Base-by-base conservation (phyloP, 371 early-diverging fungal species). In the Mortierella sp. region DNA sequence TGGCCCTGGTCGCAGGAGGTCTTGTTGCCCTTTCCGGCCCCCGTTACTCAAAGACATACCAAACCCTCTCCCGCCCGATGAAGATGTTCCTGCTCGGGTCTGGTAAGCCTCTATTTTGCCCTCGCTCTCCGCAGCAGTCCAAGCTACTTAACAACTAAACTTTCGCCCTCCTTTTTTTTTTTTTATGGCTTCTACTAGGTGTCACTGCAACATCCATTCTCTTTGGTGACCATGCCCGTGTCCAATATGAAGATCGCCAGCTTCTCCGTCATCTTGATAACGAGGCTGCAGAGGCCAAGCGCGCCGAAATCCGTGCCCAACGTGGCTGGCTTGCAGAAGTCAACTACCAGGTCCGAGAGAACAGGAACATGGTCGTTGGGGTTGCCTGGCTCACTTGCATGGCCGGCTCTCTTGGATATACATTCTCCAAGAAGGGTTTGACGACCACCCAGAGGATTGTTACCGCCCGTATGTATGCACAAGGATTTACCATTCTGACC, bases 361-460 rank as follows among this genome's bases (percentile, higher is more conserved):
- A 86, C 61, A 72, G 83, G 51, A 86, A 84, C 72, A 53, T 72
- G 43, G 80, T 86, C 15, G 64, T 86, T n/a, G 92, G 92, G 48
- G 70, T 83, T 50, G 86, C 92, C 31, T 92, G 93, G 93, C 79
- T 85, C 60, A 79, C 80, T 17, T 89, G 89, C 34, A 90, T 92
- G 83, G 87, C 79, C 14, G 90, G 87, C 50, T 87, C 93, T 2
- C 58, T 90, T 12, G 84, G 83, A 19, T 84, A 87, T 64, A 83
- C 89, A 59, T 91, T 90, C 64, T 84, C 87, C 41, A 83, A 91
- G 69, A 86, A 82, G 75, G 88, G 87, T 19, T 79, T 92, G 56
- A 84, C 89, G 4, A 85, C 86, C 11, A 87, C 90, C 42, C 92
- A 92, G 73, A 90, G 91, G 64, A 66, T 90, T 7, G 93, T 92